Conservation (phyloP, 371 early-diverging fungal species). For the Mucor racemosus region DNA sequence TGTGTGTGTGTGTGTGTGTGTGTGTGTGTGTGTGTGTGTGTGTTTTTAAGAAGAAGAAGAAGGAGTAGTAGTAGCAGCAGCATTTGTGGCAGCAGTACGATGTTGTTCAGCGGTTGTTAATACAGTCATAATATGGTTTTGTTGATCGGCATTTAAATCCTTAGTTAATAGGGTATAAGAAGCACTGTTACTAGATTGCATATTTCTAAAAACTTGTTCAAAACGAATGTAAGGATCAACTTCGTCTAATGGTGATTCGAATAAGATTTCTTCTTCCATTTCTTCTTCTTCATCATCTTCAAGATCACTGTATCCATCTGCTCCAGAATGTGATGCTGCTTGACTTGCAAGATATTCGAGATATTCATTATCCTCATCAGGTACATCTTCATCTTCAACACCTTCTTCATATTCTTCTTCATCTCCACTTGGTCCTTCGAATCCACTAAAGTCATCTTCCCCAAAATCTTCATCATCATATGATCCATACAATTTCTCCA, state of each 20-base stretch:
- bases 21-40: background rate
- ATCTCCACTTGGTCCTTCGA: constrained; percentile 44
- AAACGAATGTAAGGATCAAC: constrained; percentile 83
- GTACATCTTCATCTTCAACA: constrained; percentile 62
- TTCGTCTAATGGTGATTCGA: constrained; percentile 86
- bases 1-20: background rate
- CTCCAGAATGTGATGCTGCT: constrained; percentile 38
- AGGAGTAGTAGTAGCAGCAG: constrained; percentile 10
- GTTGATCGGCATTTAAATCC: constrained; percentile 55
- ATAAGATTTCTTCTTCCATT: constrained; percentile 80
- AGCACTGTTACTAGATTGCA: constrained; percentile 49
- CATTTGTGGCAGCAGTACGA: constrained; percentile 24
- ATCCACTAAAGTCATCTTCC: constrained; percentile 51
- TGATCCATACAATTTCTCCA: constrained; percentile 67
- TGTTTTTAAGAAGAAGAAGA: background rate
- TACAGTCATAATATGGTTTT: constrained; percentile 49
- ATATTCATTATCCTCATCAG: constrained; percentile 65
- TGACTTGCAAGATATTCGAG: constrained; percentile 69
- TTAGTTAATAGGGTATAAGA: constrained; percentile 59
- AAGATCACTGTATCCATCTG: constrained; percentile 55
- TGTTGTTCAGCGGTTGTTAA: constrained; percentile 50
- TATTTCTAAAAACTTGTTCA: constrained; percentile 46
- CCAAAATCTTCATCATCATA: constrained; percentile 68
- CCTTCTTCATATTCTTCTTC: constrained; percentile 46
- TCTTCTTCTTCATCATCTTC: constrained; percentile 57